Evolutionary conservation across 345 rosid species (phyloP).

Genomic region (Populus pruinosa): DNA sequence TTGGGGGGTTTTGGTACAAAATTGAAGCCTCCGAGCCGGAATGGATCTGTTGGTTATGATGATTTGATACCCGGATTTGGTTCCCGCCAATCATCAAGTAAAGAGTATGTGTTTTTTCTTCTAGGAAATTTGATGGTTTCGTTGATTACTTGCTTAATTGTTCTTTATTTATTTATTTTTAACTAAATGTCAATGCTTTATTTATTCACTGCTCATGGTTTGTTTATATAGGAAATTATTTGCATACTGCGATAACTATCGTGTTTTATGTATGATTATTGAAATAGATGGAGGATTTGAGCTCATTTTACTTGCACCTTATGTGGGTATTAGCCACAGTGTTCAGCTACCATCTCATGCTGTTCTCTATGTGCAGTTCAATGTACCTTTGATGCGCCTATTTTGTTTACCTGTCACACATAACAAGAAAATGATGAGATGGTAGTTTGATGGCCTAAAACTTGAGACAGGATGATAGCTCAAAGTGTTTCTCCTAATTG

Average conservation of each 20-base stretch:
- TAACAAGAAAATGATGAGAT: not conserved
- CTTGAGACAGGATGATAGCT: not conserved
- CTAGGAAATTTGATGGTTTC: not conserved
- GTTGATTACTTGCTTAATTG: not conserved
- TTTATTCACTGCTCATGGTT: not conserved
- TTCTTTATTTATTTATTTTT: not conserved
- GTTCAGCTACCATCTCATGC: no score
- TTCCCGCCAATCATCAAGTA: slow-evolving; percentile 31
- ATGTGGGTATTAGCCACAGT: not conserved
- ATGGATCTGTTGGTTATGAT: slow-evolving; percentile 42
- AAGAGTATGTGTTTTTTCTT: slow-evolving; percentile 36
- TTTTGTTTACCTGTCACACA: not conserved
- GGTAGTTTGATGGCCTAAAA: not conserved
- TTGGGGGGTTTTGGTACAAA: slow-evolving; percentile 47
- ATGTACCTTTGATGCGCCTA: not conserved
- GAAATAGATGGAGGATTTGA: not conserved
- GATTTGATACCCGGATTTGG: slow-evolving; percentile 85
- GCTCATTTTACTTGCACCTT: not conserved
- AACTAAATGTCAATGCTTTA: not conserved
- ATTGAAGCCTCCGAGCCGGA: slow-evolving; percentile 23
- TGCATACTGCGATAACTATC: not conserved
- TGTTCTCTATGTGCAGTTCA: not conserved
- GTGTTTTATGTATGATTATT: not conserved
- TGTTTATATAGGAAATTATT: not conserved
- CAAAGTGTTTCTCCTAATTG: not conserved